Base-by-base conservation (phyloP, 768 basidiomycete species). In the Boletus sp. region DNA sequence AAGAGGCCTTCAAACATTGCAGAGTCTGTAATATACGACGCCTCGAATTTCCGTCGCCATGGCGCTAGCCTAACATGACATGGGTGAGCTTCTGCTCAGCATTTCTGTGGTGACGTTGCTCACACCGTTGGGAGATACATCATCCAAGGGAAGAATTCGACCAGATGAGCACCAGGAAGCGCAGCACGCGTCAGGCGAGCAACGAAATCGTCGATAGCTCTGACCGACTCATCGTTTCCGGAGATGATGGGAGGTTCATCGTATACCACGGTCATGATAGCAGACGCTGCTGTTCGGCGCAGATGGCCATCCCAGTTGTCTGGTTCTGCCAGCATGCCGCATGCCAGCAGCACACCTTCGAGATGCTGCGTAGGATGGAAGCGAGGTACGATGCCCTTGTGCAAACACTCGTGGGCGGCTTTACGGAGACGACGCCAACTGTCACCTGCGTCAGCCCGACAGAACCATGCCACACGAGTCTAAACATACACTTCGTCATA, bases 71-170 rank as follows among this genome's bases (percentile, higher is more conserved):
- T 53, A 5, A 35, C 23, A 42, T 37, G 51, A 33, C 7, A 7
- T 0, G 5, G 4, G 44, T 40, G 7, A 46, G 25, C 7, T 11
- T 9, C 8, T n/a, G 25, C 14, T 25, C n/a, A 23, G 11, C 5
- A 17, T 25, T 15, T 19, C 33, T 6, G 27, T 1, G n/a, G 9
- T 14, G 19, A 45, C 11, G 1, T 21, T n/a, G 34, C 37, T 46
- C 30, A 41, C 50, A 55, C 65, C 10, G 44, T 27, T 0, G 74
- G 74, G 8, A 76, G 50, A 38, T 64, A 53, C 39, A 59, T 61
- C 64, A 76, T 66, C 53, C 61, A 68, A 2, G 72, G 68, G 48
- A 75, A 71, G 46, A 70, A 64, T 52, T 75, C 75, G 23, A 74
- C 74, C 25, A 72, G 29, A 54, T 70, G 69, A 29, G 66, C 62